phyloP scores from a whole-genome alignment of 345 rosid genomes.

The Lepidium sativum region DNA sequence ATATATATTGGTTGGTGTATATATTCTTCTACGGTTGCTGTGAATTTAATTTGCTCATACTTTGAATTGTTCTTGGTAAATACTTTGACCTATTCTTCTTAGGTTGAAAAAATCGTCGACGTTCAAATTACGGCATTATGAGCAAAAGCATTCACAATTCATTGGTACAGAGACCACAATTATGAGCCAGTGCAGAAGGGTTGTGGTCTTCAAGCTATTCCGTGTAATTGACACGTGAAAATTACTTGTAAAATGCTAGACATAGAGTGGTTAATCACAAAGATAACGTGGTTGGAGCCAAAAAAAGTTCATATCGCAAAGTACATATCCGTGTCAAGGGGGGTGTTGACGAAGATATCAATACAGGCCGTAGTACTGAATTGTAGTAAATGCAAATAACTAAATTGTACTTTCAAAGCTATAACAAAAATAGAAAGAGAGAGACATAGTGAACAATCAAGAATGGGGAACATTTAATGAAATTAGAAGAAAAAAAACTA shows the following conservation, averaged over 20 bases:
- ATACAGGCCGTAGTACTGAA: background rate
- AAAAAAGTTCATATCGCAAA: background rate
- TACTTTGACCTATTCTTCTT: background rate
- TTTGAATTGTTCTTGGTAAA: background rate
- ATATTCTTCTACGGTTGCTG: background rate
- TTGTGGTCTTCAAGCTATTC: background rate
- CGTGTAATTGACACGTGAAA: background rate
- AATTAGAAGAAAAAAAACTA: background rate
- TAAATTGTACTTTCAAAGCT: background rate
- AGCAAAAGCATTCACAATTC: too few species aligned
- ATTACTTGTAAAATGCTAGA: background rate
- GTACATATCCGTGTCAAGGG: background rate
- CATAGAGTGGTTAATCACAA: background rate
- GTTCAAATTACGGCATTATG: background rate
- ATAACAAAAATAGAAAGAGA: background rate
- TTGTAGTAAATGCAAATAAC: background rate
- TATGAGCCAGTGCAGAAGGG: background rate
- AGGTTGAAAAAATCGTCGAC: background rate
- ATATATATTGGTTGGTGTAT: background rate
- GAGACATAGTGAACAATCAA: background rate
- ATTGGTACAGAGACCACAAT: too few species aligned
- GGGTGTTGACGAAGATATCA: background rate
- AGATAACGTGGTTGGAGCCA: background rate
- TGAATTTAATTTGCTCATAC: background rate
- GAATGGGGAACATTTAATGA: slow-evolving; percentile 1